These are phyloP conservation scores for Xylaria arbuscula DNA, from an alignment of 2,329 filamentous ascomycete species.

Conservation along the genomic window DNA sequence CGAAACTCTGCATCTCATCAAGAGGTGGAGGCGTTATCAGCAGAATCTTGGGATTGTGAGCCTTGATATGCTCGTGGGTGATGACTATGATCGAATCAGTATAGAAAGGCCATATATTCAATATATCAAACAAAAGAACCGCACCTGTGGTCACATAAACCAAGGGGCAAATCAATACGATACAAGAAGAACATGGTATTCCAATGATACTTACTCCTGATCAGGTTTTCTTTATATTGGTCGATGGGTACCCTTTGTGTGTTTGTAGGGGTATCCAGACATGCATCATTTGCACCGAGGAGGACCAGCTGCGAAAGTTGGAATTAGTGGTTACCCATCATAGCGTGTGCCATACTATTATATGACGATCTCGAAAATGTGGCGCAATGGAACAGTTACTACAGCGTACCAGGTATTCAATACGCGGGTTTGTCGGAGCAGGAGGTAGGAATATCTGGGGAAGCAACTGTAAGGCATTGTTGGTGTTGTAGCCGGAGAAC, in stretches of 20 bases:
- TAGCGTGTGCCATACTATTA: conserved; percentile 8
- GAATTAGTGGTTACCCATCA: conserved; percentile 4
- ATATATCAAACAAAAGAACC: background rate
- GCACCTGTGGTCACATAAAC: background rate
- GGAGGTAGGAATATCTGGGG: conserved; percentile 77
- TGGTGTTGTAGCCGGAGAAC: conserved; percentile 86
- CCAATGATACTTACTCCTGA: conserved; percentile 44
- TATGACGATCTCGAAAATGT: conserved; percentile 27
- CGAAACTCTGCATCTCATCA: conserved; percentile 75
- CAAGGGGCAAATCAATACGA: background rate
- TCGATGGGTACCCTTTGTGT: conserved; percentile 83
- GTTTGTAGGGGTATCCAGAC: conserved; percentile 69
- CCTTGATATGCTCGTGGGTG: conserved; percentile 73
- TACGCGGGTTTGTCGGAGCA: conserved; percentile 64
- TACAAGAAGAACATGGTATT: background rate
- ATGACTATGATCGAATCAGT: conserved; percentile 74
- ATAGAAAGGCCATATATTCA: conserved; percentile 53
- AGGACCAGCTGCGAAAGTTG: conserved; percentile 70
- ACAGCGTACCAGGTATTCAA: conserved; percentile 72
- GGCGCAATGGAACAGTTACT: background rate
- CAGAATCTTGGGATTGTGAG: conserved; percentile 78
- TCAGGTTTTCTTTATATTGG: conserved; percentile 78
- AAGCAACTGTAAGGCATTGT: conserved; percentile 76
- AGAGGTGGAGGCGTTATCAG: conserved; percentile 85
- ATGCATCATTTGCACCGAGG: conserved; percentile 92